Percentiles rank a stretch among this genome's conserved stretches.
These are phyloP conservation scores for Helicostylum pulchrum DNA, from an alignment of 192 early-diverging fungal species.

Conservation along the genomic window DNA sequence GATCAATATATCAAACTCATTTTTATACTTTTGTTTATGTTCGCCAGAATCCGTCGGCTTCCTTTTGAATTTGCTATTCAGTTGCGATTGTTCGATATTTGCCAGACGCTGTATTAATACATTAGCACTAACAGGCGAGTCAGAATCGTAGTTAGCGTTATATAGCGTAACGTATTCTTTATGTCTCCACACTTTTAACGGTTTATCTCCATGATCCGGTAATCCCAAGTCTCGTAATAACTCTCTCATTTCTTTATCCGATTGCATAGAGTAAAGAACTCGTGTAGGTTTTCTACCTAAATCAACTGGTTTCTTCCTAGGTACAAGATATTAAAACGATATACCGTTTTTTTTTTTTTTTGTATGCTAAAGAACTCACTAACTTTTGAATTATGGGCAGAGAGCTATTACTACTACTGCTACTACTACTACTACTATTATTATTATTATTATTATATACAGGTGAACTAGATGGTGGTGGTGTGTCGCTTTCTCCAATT, in stretches of 20 bases:
- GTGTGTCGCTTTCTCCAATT: slow-evolving; percentile 8
- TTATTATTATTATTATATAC: not conserved
- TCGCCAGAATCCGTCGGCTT: too few species aligned
- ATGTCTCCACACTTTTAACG: slow-evolving; percentile 36
- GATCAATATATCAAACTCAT: too few species aligned
- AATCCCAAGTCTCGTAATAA: slow-evolving; percentile 42
- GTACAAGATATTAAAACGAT: too few species aligned
- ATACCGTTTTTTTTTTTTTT: too few species aligned
- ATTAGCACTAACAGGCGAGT: slow-evolving; percentile 13
- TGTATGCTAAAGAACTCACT: not conserved
- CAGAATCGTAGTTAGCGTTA: slow-evolving; percentile 46
- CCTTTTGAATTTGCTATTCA: not conserved
- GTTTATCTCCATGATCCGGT: slow-evolving; percentile 41
- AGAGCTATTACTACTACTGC: not conserved
- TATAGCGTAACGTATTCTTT: slow-evolving; percentile 43
- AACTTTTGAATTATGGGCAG: not conserved
- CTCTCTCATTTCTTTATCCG: slow-evolving; percentile 37
- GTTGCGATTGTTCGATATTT: not conserved
- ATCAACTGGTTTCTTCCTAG: too few species aligned
- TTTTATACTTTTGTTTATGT: too few species aligned
- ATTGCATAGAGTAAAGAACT: slow-evolving; percentile 41
- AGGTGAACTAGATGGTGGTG: not conserved
- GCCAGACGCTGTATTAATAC: slow-evolving; percentile 7
- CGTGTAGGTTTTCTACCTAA: slow-evolving; percentile 37
- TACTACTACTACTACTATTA: not conserved